These are phyloP conservation scores for Alternaria sp. DNA, from an alignment of 2,329 filamentous ascomycete genomes.

Conservation along the genomic window DNA sequence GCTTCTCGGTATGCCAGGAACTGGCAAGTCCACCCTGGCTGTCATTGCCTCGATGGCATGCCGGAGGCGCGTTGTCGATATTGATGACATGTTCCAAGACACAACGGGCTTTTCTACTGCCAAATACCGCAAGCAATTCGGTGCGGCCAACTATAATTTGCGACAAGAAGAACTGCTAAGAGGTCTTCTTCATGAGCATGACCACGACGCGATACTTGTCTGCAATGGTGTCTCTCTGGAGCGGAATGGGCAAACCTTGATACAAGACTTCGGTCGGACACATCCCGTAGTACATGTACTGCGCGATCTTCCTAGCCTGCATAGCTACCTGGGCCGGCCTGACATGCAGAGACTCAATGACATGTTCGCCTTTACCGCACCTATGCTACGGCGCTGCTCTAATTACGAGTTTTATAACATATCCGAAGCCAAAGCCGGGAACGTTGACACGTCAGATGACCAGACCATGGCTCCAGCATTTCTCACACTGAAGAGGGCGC, in stretches of 20 bases:
- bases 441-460: constrained; percentile 22
- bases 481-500: constrained; percentile 70
- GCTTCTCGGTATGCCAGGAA: constrained; percentile 74
- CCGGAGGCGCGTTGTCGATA: constrained; percentile 71
- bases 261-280: constrained; percentile 67
- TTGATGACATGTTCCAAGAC: constrained; percentile 72
- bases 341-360: constrained; percentile 64
- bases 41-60: constrained; percentile 77
- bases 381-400: constrained; percentile 69
- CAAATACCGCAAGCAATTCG: constrained; percentile 68
- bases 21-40: constrained; percentile 77
- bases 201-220: constrained; percentile 70
- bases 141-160: constrained; percentile 66
- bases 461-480: constrained; percentile 61
- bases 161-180: constrained; percentile 69
- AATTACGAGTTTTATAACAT: constrained; percentile 81
- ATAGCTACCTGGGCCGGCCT: constrained; percentile 63
- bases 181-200: constrained; percentile 64
- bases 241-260: constrained; percentile 64
- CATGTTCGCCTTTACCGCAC: constrained; percentile 63
- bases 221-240: constrained; percentile 75
- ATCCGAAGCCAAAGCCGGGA: constrained; percentile 58
- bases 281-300: constrained; percentile 76
- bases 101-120: constrained; percentile 67
- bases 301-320: constrained; percentile 69